Conservation (phyloP, 2,329 filamentous ascomycete species). For the Lizonia empirigonia region DNA sequence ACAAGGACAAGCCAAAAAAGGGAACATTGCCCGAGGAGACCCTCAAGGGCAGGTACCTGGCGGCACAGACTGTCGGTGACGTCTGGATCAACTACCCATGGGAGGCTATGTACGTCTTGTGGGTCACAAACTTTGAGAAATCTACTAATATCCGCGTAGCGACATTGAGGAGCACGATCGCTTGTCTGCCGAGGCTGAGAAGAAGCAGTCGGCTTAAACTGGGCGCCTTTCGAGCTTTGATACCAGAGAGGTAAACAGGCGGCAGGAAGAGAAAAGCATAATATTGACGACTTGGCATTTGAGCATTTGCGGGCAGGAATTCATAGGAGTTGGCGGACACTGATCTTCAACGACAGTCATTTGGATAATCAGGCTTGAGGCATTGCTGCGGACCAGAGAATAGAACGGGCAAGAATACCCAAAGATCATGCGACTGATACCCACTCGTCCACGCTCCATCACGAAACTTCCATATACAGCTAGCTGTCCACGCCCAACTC, state of each 20-base stretch:
- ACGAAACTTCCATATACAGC: too few relatives aligned
- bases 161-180: constrained; percentile 93
- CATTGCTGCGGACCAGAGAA: too few relatives aligned
- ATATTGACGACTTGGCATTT: constrained; percentile 18
- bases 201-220: constrained; percentile 16
- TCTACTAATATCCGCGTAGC: constrained; percentile 45
- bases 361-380: too few relatives aligned
- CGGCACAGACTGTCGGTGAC: constrained; percentile 86
- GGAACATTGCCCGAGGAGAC: constrained; percentile 80
- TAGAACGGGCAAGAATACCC: too few relatives aligned
- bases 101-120: constrained; percentile 74
- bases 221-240: not conserved
- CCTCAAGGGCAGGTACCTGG: constrained; percentile 77
- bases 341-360: constrained; percentile 16
- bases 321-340: constrained; percentile 19
- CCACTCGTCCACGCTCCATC: too few relatives aligned
- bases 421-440: too few relatives aligned
- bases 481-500: too few relatives aligned
- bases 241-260: not conserved
- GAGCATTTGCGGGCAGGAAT: constrained; percentile 19
- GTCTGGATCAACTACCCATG: constrained; percentile 99
- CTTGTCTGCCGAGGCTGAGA: constrained; percentile 59
- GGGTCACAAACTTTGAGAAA: not conserved
- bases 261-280: constrained; percentile 6
- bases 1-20: constrained; percentile 98